Conservation (phyloP, 2,329 filamentous ascomycete species). For the Trichophyton mentagrophytes region DNA sequence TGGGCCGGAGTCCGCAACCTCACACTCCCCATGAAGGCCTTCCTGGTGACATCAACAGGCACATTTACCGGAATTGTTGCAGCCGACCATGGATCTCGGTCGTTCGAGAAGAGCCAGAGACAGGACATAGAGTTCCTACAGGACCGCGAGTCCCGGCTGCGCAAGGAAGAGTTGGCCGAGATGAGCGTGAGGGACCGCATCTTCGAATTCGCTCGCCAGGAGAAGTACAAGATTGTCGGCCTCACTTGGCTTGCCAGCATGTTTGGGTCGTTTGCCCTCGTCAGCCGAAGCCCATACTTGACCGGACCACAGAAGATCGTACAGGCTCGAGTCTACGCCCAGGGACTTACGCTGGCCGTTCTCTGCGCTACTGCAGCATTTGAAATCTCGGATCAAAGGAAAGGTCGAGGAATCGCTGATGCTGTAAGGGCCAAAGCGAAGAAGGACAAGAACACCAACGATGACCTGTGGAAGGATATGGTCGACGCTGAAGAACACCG, state of each 20-base stretch:
- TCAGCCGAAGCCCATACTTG: constrained; percentile 65
- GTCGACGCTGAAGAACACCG: constrained; percentile 36
- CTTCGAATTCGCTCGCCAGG: constrained; percentile 60
- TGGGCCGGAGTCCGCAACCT: constrained; percentile 68
- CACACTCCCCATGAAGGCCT: constrained; percentile 79
- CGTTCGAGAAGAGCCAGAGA: constrained; percentile 58
- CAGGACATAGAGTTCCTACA: constrained; percentile 55
- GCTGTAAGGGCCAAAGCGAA: constrained; percentile 47
- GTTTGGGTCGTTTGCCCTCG: constrained; percentile 58
- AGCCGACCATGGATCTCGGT: constrained; percentile 62
- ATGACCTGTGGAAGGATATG: constrained; percentile 74
- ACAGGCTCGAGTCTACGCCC: constrained; percentile 87
- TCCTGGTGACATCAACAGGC: constrained; percentile 67
- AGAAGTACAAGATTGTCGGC: constrained; percentile 80
- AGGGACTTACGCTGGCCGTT: constrained; percentile 75
- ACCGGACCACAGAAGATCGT: constrained; percentile 74
- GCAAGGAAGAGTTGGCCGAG: constrained; percentile 41
- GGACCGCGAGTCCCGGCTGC: constrained; percentile 43
- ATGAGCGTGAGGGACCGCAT: constrained; percentile 49
- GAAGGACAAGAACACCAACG: constrained; percentile 72
- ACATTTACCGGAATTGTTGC: constrained; percentile 82
- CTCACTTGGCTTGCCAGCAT: constrained; percentile 71
- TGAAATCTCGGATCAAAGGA: constrained; percentile 65
- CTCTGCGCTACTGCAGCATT: constrained; percentile 71
- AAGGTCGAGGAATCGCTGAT: constrained; percentile 42